A percentile compares a stretch with the other conserved stretches of the same genome.
phyloP scores from a whole-genome alignment of 768 basidiomycete genomes.

The Hemileccinum impolitum region DNA sequence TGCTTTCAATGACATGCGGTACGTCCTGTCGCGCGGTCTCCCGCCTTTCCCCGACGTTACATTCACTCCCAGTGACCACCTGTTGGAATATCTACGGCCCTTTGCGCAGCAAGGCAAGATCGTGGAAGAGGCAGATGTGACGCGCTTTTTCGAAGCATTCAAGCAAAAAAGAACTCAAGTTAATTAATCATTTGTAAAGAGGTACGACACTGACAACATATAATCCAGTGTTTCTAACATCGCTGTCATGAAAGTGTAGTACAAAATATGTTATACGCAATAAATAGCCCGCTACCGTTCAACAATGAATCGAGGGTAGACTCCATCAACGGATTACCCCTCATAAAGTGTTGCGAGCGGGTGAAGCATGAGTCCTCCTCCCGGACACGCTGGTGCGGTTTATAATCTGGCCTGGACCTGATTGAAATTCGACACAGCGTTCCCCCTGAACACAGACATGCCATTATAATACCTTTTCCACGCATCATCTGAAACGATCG shows the following conservation, averaged over 20 bases:
- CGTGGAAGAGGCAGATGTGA: constrained; percentile 70
- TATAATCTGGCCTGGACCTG: neutral
- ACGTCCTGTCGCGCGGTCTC: constrained; percentile 14
- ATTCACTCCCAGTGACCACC: constrained; percentile 51
- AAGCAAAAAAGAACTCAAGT: constrained; percentile 29
- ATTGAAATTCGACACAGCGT: constrained; percentile 33
- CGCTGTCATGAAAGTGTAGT: too few species aligned
- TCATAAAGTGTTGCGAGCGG: too few species aligned
- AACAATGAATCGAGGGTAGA: neutral
- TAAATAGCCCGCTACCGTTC: neutral
- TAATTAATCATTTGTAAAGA: neutral
- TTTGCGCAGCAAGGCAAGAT: constrained; percentile 76
- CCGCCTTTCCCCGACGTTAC: neutral
- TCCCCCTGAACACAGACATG: constrained; percentile 43
- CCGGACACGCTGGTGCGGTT: too few species aligned
- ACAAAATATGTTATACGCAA: neutral
- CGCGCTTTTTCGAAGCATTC: constrained; percentile 59
- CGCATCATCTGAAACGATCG: constrained; percentile 47
- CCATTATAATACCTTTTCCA: constrained; percentile 46
- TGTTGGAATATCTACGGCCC: constrained; percentile 69
- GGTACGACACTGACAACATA: neutral
- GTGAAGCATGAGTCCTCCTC: too few species aligned
- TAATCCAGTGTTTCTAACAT: too few species aligned
- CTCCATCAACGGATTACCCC: too few species aligned
- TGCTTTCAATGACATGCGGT: constrained; percentile 85